A percentile compares a stretch with the other conserved stretches of the same genome.
Conservation (phyloP, 169 alveolate species). For the Cryptosporidium canis region DNA sequence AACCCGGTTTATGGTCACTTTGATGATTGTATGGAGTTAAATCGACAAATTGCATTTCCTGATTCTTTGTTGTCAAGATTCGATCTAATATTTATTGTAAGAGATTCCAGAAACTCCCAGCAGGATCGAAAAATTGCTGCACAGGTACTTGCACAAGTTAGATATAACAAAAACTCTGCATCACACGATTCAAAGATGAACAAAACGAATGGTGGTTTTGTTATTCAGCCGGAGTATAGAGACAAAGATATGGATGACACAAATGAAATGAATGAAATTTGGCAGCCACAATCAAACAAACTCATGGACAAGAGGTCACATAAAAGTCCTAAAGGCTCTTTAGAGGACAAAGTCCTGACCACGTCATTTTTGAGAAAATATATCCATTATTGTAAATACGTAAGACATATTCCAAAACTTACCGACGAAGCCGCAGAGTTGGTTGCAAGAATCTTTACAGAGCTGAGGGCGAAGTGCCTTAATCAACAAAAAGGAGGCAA, state of each 20-base stretch:
- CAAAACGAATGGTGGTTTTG: slow-evolving; percentile 3
- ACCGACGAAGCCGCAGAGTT: slow-evolving; percentile 84
- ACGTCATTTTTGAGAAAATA: slow-evolving; percentile 63
- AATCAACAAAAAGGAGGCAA: slow-evolving; percentile 37
- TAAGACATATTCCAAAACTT: slow-evolving; percentile 78
- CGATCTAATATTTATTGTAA: slow-evolving; percentile 92
- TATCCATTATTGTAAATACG: slow-evolving; percentile 67
- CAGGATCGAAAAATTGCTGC: slow-evolving; percentile 63
- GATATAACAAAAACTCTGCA: slow-evolving; percentile 10
- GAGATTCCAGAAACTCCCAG: slow-evolving; percentile 61
- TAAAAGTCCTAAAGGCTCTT: slow-evolving; percentile 21
- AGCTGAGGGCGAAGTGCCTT: slow-evolving; percentile 76
- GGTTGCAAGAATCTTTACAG: slow-evolving; percentile 80
- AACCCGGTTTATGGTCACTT: slow-evolving; percentile 98
- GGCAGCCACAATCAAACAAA: slow-evolving; percentile 52
- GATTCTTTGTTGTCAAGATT: slow-evolving; percentile 97
- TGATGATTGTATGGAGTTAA: slow-evolving; percentile 89
- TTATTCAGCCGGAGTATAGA: slow-evolving; percentile 56
- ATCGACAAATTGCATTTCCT: slow-evolving; percentile 94
- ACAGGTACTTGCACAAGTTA: slow-evolving; percentile 61
- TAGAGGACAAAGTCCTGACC: slow-evolving; percentile 6
- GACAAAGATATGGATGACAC: slow-evolving; percentile 7
- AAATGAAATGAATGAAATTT: slow-evolving; percentile 73
- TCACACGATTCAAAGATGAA: background rate
- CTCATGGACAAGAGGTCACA: background rate